Base-by-base conservation (phyloP, 2,329 filamentous ascomycete species). In the Camptophora hylomeconis region DNA sequence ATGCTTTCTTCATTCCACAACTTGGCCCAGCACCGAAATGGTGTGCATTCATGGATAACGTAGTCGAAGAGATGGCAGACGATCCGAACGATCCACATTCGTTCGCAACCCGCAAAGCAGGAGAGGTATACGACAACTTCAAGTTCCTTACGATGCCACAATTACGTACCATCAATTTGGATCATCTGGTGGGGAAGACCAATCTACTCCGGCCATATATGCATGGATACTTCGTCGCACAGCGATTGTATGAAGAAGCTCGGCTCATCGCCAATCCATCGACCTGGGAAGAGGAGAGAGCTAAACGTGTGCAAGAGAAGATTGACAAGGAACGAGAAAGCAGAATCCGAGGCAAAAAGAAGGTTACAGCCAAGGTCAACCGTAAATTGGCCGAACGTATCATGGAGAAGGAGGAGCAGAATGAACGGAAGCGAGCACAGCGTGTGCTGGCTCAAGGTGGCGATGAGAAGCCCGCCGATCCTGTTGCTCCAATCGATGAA, bases 11-110 rank as follows among this genome's bases (percentile, higher is more conserved):
- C 52, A 80, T 95, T 29, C 87, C 87, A 2, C 83, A 92, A 48
- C 69, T 95, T 13, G 89, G 89, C 2, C 83, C 87, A 0, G 86
- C 89, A 1, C 92, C 89, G 1, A 82, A 74, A 47, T 98, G 89
- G 89, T 95, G 89, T 51, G 76, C 80, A 3, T 95, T 95, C 71
- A 62, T 98, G 38, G 92, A 98, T 57, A 94, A 92, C 47, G 73
- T 98, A 47, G 89, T 95, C 7, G 89, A 98, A 60, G 92, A 98
- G 56, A 94, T 98, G 83, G 87, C 87, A 6, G 87, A 95, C 50
- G 71, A 76, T 43, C 63, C 64, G 6, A 69, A 72, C 44, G 73
- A 78, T 45, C 74, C 73, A 4, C 67, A 69, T 29, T 56, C 60
- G 7, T 65, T 60, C 44, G 53, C 46, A 31, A 47, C 52, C 17